Evolutionary conservation across 345 rosid species (phyloP).

Genomic region (Erodium maritimum): DNA sequence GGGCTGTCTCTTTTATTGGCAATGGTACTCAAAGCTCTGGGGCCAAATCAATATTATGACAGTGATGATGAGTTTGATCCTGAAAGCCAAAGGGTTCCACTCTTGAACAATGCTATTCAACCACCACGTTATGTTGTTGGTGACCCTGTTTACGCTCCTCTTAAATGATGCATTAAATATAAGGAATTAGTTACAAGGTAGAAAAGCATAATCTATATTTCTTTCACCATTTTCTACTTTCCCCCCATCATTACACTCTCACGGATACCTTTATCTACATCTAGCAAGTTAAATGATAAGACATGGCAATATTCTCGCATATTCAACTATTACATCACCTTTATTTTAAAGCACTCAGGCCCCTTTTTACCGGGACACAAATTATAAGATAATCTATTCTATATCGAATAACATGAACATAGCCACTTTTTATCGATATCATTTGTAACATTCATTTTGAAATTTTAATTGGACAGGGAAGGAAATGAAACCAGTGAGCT

Average conservation of each 20-base stretch:
- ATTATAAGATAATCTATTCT: too few relatives aligned
- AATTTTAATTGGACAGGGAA: too few relatives aligned
- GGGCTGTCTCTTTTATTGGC: constrained; percentile 52
- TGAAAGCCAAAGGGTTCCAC: constrained; percentile 54
- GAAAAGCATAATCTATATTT: not conserved
- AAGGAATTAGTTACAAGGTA: constrained; percentile 47
- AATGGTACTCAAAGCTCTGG: constrained; percentile 59
- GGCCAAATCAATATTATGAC: constrained; percentile 59
- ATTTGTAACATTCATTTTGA: too few relatives aligned
- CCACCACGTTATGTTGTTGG: constrained; percentile 47
- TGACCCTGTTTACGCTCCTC: constrained; percentile 46
- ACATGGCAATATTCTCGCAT: not conserved
- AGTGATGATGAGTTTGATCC: constrained; percentile 60
- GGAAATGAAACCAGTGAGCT: too few relatives aligned
- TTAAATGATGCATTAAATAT: constrained; percentile 39
- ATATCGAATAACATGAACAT: too few relatives aligned
- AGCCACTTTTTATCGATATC: too few relatives aligned
- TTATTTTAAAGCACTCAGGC: too few relatives aligned
- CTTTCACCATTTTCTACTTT: not conserved
- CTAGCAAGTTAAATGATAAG: not conserved
- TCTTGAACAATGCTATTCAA: constrained; percentile 41
- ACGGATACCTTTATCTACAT: not conserved
- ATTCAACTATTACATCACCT: not conserved
- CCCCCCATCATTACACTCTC: not conserved
- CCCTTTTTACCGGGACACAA: too few relatives aligned